These are phyloP conservation scores for Penicillium arizonense DNA, from an alignment of 495 filamentous ascomycete genomes.

Conservation along the genomic window DNA sequence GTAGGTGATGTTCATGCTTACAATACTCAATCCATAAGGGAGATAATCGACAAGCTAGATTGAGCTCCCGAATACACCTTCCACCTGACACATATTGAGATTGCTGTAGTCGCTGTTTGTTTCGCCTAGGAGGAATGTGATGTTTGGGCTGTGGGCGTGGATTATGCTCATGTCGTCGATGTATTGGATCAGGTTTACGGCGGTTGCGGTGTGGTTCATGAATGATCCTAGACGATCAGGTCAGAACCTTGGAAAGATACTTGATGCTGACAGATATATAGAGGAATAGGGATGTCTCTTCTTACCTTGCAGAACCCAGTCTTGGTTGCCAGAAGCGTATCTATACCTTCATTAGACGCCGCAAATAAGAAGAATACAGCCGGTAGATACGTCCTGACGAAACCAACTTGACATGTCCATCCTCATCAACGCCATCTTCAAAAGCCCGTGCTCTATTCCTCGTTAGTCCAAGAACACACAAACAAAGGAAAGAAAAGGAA, in stretches of 20 bases:
- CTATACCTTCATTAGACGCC: neutral
- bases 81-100: conserved; percentile 13
- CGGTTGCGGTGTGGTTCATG: conserved; percentile 17
- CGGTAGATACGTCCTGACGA: conserved; percentile 10
- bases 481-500: neutral
- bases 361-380: neutral
- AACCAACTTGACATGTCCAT: conserved; percentile 15
- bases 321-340: conserved; percentile 14
- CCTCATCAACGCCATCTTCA: conserved; percentile 7
- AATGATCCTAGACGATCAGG: conserved; percentile 5
- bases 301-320: conserved; percentile 15
- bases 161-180: conserved; percentile 8
- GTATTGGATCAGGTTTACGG: conserved; percentile 14
- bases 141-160: conserved; percentile 2
- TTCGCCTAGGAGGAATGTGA: conserved; percentile 14
- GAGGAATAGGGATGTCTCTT: neutral
- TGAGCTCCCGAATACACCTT: conserved; percentile 20
- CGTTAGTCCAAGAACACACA: neutral
- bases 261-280: no score
- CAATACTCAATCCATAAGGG: conserved; percentile 14
- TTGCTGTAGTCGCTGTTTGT: conserved; percentile 21
- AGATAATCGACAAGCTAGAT: conserved; percentile 16
- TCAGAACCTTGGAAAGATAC: neutral
- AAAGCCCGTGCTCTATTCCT: conserved; percentile 7
- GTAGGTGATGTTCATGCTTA: neutral